A percentile compares a stretch with the other conserved stretches of the same genome.
Conservation (phyloP, 192 early-diverging fungal genomes). For the Mycoemilia scoparia region DNA sequence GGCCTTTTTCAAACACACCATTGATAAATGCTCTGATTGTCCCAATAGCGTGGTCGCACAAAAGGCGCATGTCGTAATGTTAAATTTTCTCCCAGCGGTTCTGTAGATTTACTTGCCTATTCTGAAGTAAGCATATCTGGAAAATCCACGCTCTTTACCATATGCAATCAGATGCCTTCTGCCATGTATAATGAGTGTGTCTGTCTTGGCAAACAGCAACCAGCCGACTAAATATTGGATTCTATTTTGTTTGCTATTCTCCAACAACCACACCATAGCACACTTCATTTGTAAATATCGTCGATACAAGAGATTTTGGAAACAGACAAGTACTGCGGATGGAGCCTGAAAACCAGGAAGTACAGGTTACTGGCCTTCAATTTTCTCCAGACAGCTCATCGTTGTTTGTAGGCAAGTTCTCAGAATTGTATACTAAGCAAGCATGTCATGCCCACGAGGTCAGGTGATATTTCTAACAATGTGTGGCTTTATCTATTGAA, state of each 20-base stretch:
- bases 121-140: slow-evolving; percentile 32
- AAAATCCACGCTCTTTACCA: too few species aligned
- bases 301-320: slow-evolving; percentile 78
- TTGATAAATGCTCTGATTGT: slow-evolving; percentile 22
- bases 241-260: slow-evolving; percentile 33
- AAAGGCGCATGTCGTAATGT: slow-evolving; percentile 61
- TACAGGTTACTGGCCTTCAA: slow-evolving; percentile 69
- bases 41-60: slow-evolving; percentile 42
- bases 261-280: slow-evolving; percentile 11
- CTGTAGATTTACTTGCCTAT: slow-evolving; percentile 67
- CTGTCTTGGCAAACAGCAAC: too few species aligned
- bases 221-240: not conserved
- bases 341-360: slow-evolving; percentile 37
- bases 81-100: slow-evolving; percentile 81
- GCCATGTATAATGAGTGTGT: too few species aligned
- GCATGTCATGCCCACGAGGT: too few species aligned
- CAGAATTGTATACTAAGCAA: not conserved
- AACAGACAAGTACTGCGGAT: slow-evolving; percentile 67
- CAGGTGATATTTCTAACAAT: not conserved
- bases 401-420: slow-evolving; percentile 67
- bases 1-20: not conserved
- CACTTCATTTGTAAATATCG: slow-evolving; percentile 58
- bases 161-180: too few species aligned
- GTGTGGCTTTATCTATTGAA: not conserved
- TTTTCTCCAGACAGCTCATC: slow-evolving; percentile 68